A percentile compares a stretch with the other conserved stretches of the same genome.
phyloP scores from a whole-genome alignment of 116 monocot species.

The Trichopus zeylanicus region DNA sequence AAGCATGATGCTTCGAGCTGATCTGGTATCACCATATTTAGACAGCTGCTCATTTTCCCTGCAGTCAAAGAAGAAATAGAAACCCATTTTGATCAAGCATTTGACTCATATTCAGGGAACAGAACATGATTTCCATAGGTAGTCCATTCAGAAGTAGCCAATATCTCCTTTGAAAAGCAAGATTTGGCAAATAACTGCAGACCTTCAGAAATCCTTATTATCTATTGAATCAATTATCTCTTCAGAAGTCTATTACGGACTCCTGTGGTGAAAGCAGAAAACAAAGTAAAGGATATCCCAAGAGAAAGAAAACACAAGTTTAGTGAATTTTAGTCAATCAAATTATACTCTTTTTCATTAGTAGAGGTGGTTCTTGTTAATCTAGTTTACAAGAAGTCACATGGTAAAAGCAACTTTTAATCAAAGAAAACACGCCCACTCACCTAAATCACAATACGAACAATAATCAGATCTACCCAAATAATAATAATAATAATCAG shows the following conservation, averaged over 20 bases:
- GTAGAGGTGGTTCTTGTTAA: background rate
- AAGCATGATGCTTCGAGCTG: slow-evolving; percentile 62
- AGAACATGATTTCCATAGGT: background rate
- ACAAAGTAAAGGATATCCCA: background rate
- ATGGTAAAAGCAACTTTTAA: background rate
- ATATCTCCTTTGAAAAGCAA: background rate
- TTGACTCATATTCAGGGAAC: background rate
- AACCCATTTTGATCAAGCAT: background rate
- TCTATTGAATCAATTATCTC: background rate
- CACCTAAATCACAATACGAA: background rate
- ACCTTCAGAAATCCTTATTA: background rate
- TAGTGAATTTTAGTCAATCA: no score
- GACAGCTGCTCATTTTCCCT: slow-evolving; percentile 86
- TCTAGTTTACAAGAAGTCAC: background rate
- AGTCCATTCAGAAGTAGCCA: background rate
- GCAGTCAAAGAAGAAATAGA: slow-evolving; percentile 1
- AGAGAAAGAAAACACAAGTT: no score
- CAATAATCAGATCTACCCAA: no score
- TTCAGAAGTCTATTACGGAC: no score
- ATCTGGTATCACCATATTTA: slow-evolving; percentile 72
- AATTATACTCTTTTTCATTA: no score
- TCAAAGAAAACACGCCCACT: background rate
- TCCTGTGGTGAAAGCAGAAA: background rate
- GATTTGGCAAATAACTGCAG: background rate
- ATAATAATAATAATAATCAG: no score